These are phyloP conservation scores for Selaginella tamariscina DNA, from an alignment of 75 land plant genomes.

Conservation along the genomic window DNA sequence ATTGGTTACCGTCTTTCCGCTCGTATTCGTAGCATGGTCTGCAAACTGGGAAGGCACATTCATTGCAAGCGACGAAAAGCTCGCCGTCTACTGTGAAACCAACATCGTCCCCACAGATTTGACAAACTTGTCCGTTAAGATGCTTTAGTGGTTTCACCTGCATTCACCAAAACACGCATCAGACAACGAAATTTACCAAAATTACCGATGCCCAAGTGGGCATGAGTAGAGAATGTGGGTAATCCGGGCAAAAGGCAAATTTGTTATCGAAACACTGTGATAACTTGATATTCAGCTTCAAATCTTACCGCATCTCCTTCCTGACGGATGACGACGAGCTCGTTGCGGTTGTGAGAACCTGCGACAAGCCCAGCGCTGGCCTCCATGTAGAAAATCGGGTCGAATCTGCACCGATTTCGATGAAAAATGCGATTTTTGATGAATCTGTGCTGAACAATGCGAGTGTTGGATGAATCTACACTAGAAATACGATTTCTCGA, in stretches of 20 bases:
- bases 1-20: slow-evolving; percentile 55
- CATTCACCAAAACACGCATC: slow-evolving; percentile 11
- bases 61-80: slow-evolving; percentile 72
- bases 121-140: slow-evolving; percentile 53
- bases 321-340: slow-evolving; percentile 5
- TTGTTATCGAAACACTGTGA: too few species aligned
- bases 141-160: slow-evolving; percentile 59
- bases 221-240: too few species aligned
- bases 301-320: slow-evolving; percentile 5
- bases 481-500: too few species aligned
- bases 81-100: slow-evolving; percentile 60
- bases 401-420: too few species aligned
- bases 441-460: too few species aligned
- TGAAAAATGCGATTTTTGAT: too few species aligned
- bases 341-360: slow-evolving; percentile 6
- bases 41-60: slow-evolving; percentile 69
- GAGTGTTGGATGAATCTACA: too few species aligned
- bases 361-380: slow-evolving; percentile 1
- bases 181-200: not conserved
- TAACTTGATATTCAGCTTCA: too few species aligned
- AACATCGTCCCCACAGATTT: slow-evolving; percentile 61
- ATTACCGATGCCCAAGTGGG: not conserved
- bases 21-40: slow-evolving; percentile 75
- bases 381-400: too few species aligned
- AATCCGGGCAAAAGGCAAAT: not conserved